Percentiles rank a stretch among this genome's conserved stretches.
Evolutionary conservation across 164 flowering plant species (phyloP).

Genomic region (Piper betle): DNA sequence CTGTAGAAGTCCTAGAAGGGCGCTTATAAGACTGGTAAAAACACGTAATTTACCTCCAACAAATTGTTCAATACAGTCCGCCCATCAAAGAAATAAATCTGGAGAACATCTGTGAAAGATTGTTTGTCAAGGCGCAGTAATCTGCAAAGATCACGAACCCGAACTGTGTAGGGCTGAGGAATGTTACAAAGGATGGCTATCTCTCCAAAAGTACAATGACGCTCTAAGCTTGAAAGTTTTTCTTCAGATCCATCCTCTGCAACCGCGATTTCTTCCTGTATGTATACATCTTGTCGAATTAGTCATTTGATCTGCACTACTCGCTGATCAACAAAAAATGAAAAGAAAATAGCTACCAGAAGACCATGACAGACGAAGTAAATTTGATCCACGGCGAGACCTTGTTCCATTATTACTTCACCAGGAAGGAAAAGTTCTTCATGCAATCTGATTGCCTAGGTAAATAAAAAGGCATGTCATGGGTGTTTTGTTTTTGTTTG

Average conservation of each 20-base stretch:
- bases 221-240: constrained; percentile 29
- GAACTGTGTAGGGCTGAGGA: constrained; percentile 79
- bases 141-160: constrained; percentile 67
- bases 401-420: constrained; percentile 81
- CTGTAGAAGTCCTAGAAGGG: too few species aligned
- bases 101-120: constrained; percentile 52
- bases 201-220: constrained; percentile 59
- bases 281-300: not conserved
- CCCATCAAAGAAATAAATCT: constrained; percentile 66
- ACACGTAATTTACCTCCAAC: constrained; percentile 43
- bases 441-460: constrained; percentile 63
- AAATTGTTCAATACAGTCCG: constrained; percentile 57
- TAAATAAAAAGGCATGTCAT: constrained; percentile 7
- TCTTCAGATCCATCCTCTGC: constrained; percentile 60
- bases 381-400: constrained; percentile 67
- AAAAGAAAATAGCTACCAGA: constrained; percentile 32
- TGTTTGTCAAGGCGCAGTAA: constrained; percentile 79
- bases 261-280: constrained; percentile 58
- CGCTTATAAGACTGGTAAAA: too few species aligned
- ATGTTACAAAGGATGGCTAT: constrained; percentile 82
- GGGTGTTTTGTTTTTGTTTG: not conserved
- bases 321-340: not conserved
- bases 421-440: constrained; percentile 90
- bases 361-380: constrained; percentile 70
- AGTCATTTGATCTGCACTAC: not conserved